phyloP scores from a whole-genome alignment of 2,329 filamentous ascomycete species.

The Westerdykella ornata region DNA sequence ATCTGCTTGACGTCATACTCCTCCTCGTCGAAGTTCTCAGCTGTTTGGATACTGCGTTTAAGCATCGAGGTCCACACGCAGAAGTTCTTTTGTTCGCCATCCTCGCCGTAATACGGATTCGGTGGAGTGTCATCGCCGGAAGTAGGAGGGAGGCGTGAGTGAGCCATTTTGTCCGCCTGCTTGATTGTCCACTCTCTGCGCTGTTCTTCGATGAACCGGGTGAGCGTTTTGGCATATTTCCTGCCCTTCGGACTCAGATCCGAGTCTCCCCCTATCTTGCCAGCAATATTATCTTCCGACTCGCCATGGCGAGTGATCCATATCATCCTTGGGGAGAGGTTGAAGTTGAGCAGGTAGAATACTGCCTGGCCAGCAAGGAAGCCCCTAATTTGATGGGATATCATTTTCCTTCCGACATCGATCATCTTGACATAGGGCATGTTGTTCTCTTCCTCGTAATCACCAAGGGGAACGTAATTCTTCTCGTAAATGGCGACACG shows the following conservation, averaged over 20 bases:
- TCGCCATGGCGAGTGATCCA: slow-evolving; percentile 97
- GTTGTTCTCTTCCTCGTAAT: slow-evolving; percentile 82
- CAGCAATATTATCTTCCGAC: slow-evolving; percentile 76
- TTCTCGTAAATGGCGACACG: slow-evolving; percentile 91
- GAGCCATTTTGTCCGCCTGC: slow-evolving; percentile 69
- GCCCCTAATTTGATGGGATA: slow-evolving; percentile 82
- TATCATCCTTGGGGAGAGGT: slow-evolving; percentile 88
- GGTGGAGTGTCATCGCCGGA: slow-evolving; percentile 90
- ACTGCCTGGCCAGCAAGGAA: slow-evolving; percentile 90
- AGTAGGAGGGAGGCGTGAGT: slow-evolving; percentile 78
- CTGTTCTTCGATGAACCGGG: slow-evolving; percentile 76
- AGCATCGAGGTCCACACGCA: slow-evolving; percentile 99
- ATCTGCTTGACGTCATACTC: slow-evolving; percentile 92
- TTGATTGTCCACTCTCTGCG: slow-evolving; percentile 74
- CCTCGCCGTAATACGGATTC: slow-evolving; percentile 67
- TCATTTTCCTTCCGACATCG: slow-evolving; percentile 89
- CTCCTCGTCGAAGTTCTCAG: slow-evolving; percentile 87
- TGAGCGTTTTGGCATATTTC: slow-evolving; percentile 70
- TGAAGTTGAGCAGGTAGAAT: slow-evolving; percentile 94
- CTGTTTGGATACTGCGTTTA: slow-evolving; percentile 79
- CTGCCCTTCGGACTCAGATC: slow-evolving; percentile 73
- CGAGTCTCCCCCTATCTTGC: slow-evolving; percentile 88
- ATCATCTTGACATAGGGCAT: slow-evolving; percentile 98
- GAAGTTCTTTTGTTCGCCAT: slow-evolving; percentile 67
- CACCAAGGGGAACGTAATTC: slow-evolving; percentile 82